phyloP scores from a whole-genome alignment of 2,329 filamentous ascomycete genomes.

The Apiospora sp. region DNA sequence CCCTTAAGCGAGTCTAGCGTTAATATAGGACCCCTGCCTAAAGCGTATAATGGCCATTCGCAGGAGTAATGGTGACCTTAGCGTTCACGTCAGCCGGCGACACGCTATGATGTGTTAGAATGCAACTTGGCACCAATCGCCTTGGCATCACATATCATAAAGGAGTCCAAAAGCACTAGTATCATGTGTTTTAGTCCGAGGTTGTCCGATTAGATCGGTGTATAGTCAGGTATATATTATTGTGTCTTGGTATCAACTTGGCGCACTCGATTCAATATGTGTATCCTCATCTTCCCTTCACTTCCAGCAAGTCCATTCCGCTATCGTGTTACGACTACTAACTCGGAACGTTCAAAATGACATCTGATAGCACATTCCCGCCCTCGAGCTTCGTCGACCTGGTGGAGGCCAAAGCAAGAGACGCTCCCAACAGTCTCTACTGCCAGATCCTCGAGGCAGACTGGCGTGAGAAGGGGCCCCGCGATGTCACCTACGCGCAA shows the following conservation, averaged over 20 bases:
- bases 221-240: not conserved
- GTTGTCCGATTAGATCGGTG: not conserved
- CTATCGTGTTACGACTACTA: no score
- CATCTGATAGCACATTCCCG: conserved; percentile 19
- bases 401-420: conserved; percentile 11
- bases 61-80: not conserved
- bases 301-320: not conserved
- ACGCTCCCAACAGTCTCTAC: conserved; percentile 21
- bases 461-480: conserved; percentile 21
- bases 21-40: not conserved
- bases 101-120: not conserved
- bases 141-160: not conserved
- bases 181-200: not conserved
- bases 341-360: no score
- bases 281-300: not conserved
- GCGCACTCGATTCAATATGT: not conserved
- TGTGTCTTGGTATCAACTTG: no score
- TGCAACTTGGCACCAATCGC: not conserved
- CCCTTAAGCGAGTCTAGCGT: not conserved
- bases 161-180: not conserved
- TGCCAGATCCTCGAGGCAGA: conserved; percentile 23
- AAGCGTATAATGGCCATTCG: not conserved
- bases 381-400: conserved; percentile 16
- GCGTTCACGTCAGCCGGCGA: not conserved
- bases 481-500: conserved; percentile 24